A percentile compares a stretch with the other conserved stretches of the same genome.
These are phyloP conservation scores for Dryas integrifolia DNA, from an alignment of 331 rosid species.

Conservation along the genomic window DNA sequence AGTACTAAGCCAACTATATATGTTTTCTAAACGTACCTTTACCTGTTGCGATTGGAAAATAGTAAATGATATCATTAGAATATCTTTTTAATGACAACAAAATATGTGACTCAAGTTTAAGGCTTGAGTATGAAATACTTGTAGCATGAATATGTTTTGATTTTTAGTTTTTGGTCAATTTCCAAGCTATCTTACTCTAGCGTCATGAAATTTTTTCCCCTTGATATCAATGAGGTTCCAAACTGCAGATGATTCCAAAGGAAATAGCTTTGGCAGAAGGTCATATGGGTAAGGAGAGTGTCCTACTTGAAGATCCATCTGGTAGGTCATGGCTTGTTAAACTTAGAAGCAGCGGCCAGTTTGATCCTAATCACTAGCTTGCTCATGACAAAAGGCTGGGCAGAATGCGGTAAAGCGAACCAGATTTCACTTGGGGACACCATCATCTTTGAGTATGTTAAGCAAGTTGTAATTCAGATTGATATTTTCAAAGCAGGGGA, in stretches of 20 bases:
- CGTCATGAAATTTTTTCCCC: too few species aligned
- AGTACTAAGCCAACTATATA: background rate
- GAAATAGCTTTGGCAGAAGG: background rate
- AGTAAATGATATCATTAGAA: too few species aligned
- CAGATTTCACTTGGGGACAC: background rate
- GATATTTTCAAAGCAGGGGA: background rate
- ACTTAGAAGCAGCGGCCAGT: background rate
- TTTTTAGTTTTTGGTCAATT: too few species aligned
- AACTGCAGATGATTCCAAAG: background rate
- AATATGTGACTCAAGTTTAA: too few species aligned
- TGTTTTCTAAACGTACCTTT: too few species aligned
- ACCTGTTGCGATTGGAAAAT: too few species aligned
- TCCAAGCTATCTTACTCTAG: too few species aligned
- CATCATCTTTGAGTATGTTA: constrained; percentile 4
- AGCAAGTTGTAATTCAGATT: background rate
- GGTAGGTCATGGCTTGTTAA: constrained; percentile 11
- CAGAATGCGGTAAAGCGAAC: constrained; percentile 4
- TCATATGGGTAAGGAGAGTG: background rate
- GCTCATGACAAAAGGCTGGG: background rate
- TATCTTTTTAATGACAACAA: too few species aligned
- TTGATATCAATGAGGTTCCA: background rate
- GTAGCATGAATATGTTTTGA: too few species aligned
- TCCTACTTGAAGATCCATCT: background rate
- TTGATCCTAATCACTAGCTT: background rate
- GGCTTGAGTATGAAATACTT: too few species aligned